Evolutionary conservation across 768 basidiomycete species (phyloP), one percentile per base, ranked within the genome.

Genomic region (Suillus occidentalis): DNA sequence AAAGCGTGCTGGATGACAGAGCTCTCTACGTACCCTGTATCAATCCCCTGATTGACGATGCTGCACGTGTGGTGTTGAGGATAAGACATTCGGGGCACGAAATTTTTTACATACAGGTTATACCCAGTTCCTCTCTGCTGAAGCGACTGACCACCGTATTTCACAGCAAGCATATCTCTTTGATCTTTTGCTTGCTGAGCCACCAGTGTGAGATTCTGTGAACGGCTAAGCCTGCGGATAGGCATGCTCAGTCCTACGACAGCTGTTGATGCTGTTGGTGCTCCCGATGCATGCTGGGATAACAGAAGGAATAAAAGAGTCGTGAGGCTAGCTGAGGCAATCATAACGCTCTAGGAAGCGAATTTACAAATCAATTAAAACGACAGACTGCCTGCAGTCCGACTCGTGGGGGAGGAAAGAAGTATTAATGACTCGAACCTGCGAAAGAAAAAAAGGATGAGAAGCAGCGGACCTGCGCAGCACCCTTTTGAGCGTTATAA

Each of bases 31-130:
- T 70, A 85, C 86, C 84, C 86, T 14, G 87, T 85, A 72, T 91
- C 89, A 9, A 79, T 72, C 59, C 85, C 84, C 74, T 90, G 87
- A 68, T 88, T 85, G 31, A 82, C 79, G 10, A 89, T 72, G 47
- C 88, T 89, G 69, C 20, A 59, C 12, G 25, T 1, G n/a, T 12
- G 14, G 25, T 18, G 12, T 36, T 50, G 3, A 62, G 34, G 37
- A 55, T 25, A 13, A 39, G 45, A 57, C 3, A 50, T 34, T n/a
- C 9, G 47, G n/a, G 4, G 6, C 20, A 42, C 43, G 37, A 53
- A 39, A 62, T 58, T 34, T 22, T 56, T 57, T 22, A 70, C 81
- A n/a, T 71, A 85, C 84, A 82, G 69, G 68, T 84, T 84, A 31
- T 79, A 80, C 14, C 85, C 85, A 40, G 77, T 71, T 45, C 75